These are phyloP conservation scores for Solanum sejunctum DNA, from an alignment of 257 asterid species.

Conservation along the genomic window DNA sequence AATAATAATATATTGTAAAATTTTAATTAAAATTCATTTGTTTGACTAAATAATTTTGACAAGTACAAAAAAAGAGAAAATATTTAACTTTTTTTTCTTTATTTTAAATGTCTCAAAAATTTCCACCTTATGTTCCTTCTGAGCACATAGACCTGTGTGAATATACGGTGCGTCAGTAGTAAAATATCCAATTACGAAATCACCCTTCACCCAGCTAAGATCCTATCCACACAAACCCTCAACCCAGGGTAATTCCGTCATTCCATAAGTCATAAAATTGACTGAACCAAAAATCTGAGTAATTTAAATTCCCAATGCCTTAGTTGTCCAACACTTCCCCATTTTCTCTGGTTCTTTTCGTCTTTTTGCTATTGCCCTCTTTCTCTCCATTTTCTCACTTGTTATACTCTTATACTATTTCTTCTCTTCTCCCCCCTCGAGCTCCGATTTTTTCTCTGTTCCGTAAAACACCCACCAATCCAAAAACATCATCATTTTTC, in stretches of 20 bases:
- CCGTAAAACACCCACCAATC: not conserved
- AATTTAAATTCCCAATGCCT: conserved; percentile 12
- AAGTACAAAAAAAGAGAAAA: no score
- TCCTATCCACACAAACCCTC: not conserved
- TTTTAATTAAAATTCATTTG: no score
- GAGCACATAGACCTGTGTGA: not conserved
- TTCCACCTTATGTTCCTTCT: not conserved
- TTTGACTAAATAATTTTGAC: no score
- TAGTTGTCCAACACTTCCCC: conserved; percentile 6
- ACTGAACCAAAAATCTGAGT: not conserved
- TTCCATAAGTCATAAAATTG: not conserved
- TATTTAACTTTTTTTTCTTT: not conserved
- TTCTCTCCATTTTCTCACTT: not conserved
- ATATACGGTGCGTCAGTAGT: not conserved
- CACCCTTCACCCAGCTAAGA: not conserved
- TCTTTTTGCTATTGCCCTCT: not conserved
- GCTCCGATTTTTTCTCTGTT: not conserved
- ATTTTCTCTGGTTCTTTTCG: not conserved
- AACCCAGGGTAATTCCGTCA: not conserved
- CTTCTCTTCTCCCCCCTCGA: not conserved
- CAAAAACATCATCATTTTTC: not conserved
- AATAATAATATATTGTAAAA: no score
- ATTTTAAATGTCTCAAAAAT: not conserved
- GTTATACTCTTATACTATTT: no score
- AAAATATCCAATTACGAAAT: not conserved